Evolutionary conservation across 371 early-diverging fungal genomes (phyloP), one percentile per base, ranked within the genome.

Genomic region (Syncephalastrum sp.): DNA sequence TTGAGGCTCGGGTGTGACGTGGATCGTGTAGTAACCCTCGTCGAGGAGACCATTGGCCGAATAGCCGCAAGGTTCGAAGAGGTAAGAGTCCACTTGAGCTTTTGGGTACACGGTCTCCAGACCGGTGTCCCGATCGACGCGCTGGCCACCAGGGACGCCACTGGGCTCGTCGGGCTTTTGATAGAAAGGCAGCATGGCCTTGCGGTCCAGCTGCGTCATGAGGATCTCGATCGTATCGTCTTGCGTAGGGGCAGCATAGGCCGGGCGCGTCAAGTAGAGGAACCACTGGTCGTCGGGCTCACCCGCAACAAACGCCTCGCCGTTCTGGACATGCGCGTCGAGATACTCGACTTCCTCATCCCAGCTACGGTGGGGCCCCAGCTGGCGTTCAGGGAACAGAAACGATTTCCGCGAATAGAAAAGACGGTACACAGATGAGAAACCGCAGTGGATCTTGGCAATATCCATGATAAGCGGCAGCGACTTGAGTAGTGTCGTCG

Each of bases 1-100:
- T 60, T 83, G 77, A 19, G 83, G 87, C 73, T 97, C 97, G n/a
- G 97, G 97, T n/a, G 97, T 97, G n/a, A 97, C 96, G 64, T 97
- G 97, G 69, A 95, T 89, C n/a, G 91, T 95, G 68, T 84, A 96
- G 74, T 96, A 97, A 59, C 89, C 82, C 42, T 83, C 87, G 13
- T 79, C 72, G 58, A 81, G 83, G n/a, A 96, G 70, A 4, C 91
- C 95, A 65, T 97, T 96, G 64, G 91, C 82, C 14, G 95, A 95
- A 68, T 92, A 96, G 6, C 97, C 96, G 67, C 96, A 96, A 4
- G 97, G 97, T 46, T 89, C 84, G 70, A 95, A 97, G 58, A 94
- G 60, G 67, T 77, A 93, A 46, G 93, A 89, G 70, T 97, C 95
- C 54, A 89, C 74, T 29, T 75, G 66, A 13, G 92, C 86, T 16